Percentiles rank a stretch among this genome's conserved stretches.
These are phyloP conservation scores for Russula griseocarnosa DNA, from an alignment of 768 basidiomycete species.

Conservation along the genomic window DNA sequence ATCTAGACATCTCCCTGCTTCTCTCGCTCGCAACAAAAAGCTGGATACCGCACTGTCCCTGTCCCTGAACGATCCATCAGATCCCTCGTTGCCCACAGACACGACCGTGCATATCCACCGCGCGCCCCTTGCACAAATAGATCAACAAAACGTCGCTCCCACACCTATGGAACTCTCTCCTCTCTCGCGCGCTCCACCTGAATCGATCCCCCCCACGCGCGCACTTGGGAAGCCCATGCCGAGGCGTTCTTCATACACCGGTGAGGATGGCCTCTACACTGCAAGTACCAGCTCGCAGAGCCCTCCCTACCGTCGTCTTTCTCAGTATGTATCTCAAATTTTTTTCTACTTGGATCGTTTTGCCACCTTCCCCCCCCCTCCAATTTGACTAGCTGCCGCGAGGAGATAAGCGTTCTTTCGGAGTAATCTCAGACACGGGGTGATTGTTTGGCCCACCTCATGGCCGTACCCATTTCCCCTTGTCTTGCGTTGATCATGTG, in stretches of 20 bases:
- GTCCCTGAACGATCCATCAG: constrained; percentile 12
- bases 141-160: constrained; percentile 21
- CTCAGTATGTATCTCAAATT: constrained; percentile 22
- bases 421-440: constrained; percentile 12
- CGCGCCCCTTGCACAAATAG: constrained; percentile 28
- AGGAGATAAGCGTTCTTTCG: constrained; percentile 12
- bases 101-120: constrained; percentile 23
- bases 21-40: constrained; percentile 18
- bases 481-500: constrained; percentile 16
- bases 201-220: constrained; percentile 10
- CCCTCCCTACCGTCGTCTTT: constrained; percentile 20
- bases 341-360: neutral
- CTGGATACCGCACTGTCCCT: constrained; percentile 13
- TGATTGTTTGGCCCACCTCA: constrained; percentile 15
- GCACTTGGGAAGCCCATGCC: constrained; percentile 18
- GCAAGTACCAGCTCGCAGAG: constrained; percentile 9
- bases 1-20: constrained; percentile 10
- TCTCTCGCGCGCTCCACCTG: constrained; percentile 13
- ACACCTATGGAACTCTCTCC: constrained; percentile 14
- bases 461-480: constrained; percentile 8
- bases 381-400: constrained; percentile 13
- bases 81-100: constrained; percentile 20
- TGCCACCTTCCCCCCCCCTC: neutral
- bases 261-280: constrained; percentile 16
- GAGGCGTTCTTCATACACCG: constrained; percentile 24